Evolutionary conservation across 2,329 filamentous ascomycete genomes (phyloP), one percentile per base, ranked within the genome.

Genomic region (Proliferodiscus dingleyae): DNA sequence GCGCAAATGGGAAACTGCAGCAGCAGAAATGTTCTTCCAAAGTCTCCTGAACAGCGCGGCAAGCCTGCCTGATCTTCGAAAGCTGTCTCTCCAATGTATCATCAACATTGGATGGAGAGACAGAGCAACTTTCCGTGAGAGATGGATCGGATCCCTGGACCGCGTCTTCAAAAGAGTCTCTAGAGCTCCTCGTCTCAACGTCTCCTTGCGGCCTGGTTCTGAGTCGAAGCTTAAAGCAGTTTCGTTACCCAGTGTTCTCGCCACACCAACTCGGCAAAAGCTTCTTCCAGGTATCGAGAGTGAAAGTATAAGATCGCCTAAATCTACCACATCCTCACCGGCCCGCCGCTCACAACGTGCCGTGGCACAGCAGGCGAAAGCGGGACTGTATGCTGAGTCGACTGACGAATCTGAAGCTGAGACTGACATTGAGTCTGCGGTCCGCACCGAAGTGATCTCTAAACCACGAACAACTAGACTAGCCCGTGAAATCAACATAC

Each of bases 91-190:
- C 38, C 54, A 87, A 58, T 83, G 85, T 1, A 91, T 89, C 64
- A 71, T 96, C 38, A 81, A 90, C 59, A 77, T 81, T 37, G 82
- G 85, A 21, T 95, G 89, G 87, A 83, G 89, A 50, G 80, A 89
- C 60, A 80, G 91, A 33, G 86, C 86, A 15, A 75, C 76, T n/a
- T 83, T 96, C 59, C 79, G 90, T 30, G 80, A 85, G 54, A 78
- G 80, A 53, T 95, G 89, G 87, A 81, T 81, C 40, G 72, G 77
- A n/a, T 81, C 74, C 51, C 70, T 96, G 41, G 76, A 81, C 45
- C 73, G 71, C 10, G 75, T 89, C 2, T 90, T 88, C 57, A 72
- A 81, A 39, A 71, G 79, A 13, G 67, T 64, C 2, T 65, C 63
- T 13, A 52, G 66, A 16, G 62, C 71, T 26, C 62, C 61, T 3